Evolutionary conservation across 495 filamentous ascomycete species (phyloP).

Genomic region (Aspergillus cavernicola): DNA sequence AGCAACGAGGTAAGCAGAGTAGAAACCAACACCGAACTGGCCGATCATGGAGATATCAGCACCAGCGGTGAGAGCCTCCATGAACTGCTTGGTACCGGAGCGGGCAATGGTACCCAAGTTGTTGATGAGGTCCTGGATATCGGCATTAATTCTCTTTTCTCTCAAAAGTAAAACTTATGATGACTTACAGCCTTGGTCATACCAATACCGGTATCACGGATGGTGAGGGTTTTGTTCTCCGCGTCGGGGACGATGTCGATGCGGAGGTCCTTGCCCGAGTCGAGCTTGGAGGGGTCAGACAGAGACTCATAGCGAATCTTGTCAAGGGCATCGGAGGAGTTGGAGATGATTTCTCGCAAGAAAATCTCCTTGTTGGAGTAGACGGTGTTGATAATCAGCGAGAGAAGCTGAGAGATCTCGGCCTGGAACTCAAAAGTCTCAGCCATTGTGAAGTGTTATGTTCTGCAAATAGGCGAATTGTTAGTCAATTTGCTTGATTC

Average conservation of each 20-base stretch:
- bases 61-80: slow-evolving; percentile 97
- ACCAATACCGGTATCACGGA: slow-evolving; percentile 97
- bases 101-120: slow-evolving; percentile 99
- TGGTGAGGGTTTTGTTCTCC: slow-evolving; percentile 93
- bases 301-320: slow-evolving; percentile 99
- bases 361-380: slow-evolving; percentile 99
- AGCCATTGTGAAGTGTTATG: slow-evolving; percentile 58
- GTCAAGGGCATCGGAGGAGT: slow-evolving; percentile 96
- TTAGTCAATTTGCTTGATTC: not conserved
- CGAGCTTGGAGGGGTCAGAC: slow-evolving; percentile 95
- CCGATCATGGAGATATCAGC: slow-evolving; percentile 99
- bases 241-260: slow-evolving; percentile 98
- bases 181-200: slow-evolving; percentile 98
- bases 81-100: slow-evolving; percentile 99
- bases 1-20: slow-evolving; percentile 98
- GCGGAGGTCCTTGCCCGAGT: slow-evolving; percentile 91
- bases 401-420: slow-evolving; percentile 99
- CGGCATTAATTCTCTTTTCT: not conserved
- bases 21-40: slow-evolving; percentile 99
- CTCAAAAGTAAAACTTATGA: not conserved
- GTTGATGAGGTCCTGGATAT: slow-evolving; percentile 87
- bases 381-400: slow-evolving; percentile 99
- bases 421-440: slow-evolving; percentile 99
- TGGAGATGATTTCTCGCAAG: slow-evolving; percentile 95
- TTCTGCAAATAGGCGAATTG: slow-evolving; percentile 14